Percentiles rank a stretch among this genome's conserved stretches.
Conservation (phyloP, 2,329 filamentous ascomycete genomes). For the Beauveria sp. region DNA sequence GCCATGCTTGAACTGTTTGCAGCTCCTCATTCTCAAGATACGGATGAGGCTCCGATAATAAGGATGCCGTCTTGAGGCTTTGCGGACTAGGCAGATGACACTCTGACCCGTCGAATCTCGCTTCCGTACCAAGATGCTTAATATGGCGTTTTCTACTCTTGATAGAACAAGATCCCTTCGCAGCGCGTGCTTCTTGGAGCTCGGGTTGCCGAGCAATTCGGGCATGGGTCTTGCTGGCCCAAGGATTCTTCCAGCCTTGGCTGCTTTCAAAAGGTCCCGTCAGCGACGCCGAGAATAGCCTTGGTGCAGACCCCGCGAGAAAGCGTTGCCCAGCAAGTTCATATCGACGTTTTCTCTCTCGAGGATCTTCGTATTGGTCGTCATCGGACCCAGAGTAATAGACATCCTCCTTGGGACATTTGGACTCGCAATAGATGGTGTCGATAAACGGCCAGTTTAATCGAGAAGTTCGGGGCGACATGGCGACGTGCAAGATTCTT, state of each 20-base stretch:
- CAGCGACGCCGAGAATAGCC: constrained; percentile 53
- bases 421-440: constrained; percentile 40
- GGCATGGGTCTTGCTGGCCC: constrained; percentile 29
- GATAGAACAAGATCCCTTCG: neutral
- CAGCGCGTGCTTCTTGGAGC: neutral
- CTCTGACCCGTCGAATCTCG: neutral
- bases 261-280: constrained; percentile 52
- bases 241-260: constrained; percentile 46
- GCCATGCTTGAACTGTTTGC: constrained; percentile 26
- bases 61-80: constrained; percentile 16
- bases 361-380: constrained; percentile 41
- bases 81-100: constrained; percentile 16
- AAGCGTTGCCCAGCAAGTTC: constrained; percentile 53
- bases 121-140: neutral
- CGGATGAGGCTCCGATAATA: constrained; percentile 8
- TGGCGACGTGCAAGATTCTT: neutral
- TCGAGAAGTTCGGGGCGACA: neutral
- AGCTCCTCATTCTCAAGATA: constrained; percentile 20
- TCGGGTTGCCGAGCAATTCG: neutral
- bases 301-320: constrained; percentile 46
- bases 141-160: neutral
- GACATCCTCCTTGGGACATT: constrained; percentile 36
- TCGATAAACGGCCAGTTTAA: constrained; percentile 22
- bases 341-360: constrained; percentile 43
- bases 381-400: constrained; percentile 51